Conservation (phyloP, 108 stramenopile species). For the Nitzschia sp. region DNA sequence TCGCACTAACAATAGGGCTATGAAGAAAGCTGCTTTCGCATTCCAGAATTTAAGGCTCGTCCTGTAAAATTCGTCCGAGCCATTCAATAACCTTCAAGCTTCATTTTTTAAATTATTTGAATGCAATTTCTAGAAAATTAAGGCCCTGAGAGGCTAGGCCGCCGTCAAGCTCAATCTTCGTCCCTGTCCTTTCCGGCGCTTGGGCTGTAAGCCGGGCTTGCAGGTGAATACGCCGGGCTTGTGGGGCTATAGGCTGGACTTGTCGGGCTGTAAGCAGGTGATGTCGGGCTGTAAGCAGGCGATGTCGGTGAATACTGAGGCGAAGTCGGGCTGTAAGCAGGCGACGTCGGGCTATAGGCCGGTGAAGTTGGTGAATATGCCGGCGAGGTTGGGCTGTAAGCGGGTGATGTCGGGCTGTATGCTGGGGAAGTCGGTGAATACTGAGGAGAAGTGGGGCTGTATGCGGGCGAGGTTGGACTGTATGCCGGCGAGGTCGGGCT, state of each 20-base stretch:
- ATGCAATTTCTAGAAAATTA: no score
- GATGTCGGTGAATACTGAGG: constrained; percentile 69
- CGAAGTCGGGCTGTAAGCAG: constrained; percentile 69
- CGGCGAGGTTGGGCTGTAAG: constrained; percentile 74
- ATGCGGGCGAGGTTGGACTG: constrained; percentile 86
- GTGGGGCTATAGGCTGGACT: constrained; percentile 70
- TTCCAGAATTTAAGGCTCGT: no score
- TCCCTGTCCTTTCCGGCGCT: constrained; percentile 25
- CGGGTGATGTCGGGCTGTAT: constrained; percentile 78
- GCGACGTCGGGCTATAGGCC: constrained; percentile 60
- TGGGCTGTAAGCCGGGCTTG: constrained; percentile 72
- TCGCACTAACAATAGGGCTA: no score
- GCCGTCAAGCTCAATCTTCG: constrained; percentile 1
- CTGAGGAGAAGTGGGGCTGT: constrained; percentile 83
- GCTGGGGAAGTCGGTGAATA: constrained; percentile 81
- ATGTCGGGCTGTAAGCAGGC: constrained; percentile 70
- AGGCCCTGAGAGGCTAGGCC: no score
- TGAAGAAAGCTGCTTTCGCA: no score
- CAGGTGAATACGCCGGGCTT: constrained; percentile 39
- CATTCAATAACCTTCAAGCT: no score
- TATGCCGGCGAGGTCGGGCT: constrained; percentile 52
- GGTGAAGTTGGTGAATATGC: constrained; percentile 71
- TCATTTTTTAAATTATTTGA: no score
- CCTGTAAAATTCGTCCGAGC: no score
- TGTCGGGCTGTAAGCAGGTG: constrained; percentile 75